Conservation (phyloP, 306 rosid species). For the Dryas alaskensis region DNA sequence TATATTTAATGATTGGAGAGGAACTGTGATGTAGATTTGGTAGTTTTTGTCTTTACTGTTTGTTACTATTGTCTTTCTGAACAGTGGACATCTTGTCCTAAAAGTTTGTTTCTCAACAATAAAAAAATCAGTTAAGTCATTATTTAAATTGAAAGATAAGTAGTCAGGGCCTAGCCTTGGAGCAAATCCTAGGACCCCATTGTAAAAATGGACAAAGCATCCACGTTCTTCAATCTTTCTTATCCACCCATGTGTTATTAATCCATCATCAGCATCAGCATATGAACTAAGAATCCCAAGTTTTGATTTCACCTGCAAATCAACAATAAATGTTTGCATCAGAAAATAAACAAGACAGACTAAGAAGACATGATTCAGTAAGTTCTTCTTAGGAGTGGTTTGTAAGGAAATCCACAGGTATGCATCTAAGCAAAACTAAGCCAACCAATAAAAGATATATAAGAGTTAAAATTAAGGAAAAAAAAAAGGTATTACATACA, state of each 20-base stretch:
- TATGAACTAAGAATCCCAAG: slow-evolving; percentile 73
- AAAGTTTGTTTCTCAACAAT: no score
- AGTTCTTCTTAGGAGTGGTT: neutral
- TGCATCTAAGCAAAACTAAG: neutral
- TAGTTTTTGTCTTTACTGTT: no score
- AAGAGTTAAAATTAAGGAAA: neutral
- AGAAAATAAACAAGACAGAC: slow-evolving; percentile 14
- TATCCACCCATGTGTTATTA: slow-evolving; percentile 96
- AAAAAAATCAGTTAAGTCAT: neutral
- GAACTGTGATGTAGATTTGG: no score
- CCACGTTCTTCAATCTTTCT: slow-evolving; percentile 87
- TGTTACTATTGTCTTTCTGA: no score
- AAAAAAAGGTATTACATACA: slow-evolving; percentile 41
- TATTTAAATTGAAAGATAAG: slow-evolving; percentile 17
- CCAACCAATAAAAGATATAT: neutral
- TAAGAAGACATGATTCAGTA: neutral
- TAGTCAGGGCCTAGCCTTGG: slow-evolving; percentile 62
- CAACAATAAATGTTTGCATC: slow-evolving; percentile 25
- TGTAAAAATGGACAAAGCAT: slow-evolving; percentile 85
- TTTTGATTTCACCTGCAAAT: slow-evolving; percentile 80
- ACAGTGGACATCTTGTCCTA: no score
- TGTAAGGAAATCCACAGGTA: neutral
- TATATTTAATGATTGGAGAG: no score
- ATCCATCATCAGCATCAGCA: slow-evolving; percentile 70
- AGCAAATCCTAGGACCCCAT: slow-evolving; percentile 93